Conservation (phyloP, 2,329 filamentous ascomycete species). For the Cryphonectria naterciae region DNA sequence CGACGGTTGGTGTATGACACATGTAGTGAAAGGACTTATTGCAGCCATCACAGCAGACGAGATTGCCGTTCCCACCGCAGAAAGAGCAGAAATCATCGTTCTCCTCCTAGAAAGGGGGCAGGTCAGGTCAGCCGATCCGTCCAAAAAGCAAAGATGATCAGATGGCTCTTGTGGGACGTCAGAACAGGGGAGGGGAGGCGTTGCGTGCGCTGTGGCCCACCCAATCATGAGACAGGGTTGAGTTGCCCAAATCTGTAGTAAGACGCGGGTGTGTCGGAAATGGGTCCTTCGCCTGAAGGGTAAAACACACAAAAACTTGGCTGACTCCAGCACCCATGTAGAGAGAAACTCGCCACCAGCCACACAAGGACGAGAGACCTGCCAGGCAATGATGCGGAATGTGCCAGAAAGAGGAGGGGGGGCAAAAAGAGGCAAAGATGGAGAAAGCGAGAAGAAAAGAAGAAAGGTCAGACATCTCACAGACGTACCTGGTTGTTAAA, state of each 20-base stretch:
- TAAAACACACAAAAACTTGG: conserved; percentile 28
- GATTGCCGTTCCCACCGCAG: conserved; percentile 80
- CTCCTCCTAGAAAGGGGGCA: conserved; percentile 55
- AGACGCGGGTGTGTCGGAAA: conserved; percentile 24
- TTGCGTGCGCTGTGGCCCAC: conserved; percentile 22
- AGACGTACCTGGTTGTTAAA: conserved; percentile 57
- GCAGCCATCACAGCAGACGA: conserved; percentile 94
- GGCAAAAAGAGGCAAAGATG: background rate
- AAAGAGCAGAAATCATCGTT: conserved; percentile 91
- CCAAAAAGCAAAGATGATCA: conserved; percentile 16
- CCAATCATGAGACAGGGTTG: conserved; percentile 27
- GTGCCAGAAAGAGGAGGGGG: conserved; percentile 13
- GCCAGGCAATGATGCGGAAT: background rate
- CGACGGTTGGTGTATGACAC: conserved; percentile 82
- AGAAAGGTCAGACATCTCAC: background rate
- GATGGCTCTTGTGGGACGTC: conserved; percentile 27
- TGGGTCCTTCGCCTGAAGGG: conserved; percentile 18
- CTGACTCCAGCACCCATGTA: conserved; percentile 19
- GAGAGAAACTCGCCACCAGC: conserved; percentile 12
- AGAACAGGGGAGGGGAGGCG: conserved; percentile 19
- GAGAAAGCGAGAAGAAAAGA: conserved; percentile 15
- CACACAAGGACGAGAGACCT: background rate
- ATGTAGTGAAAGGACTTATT: conserved; percentile 86
- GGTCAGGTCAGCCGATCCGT: conserved; percentile 19
- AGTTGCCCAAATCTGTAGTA: conserved; percentile 20